Conservation (phyloP, 78 protist genomes). For the slime mould (Dictyostelium discoideum) region DNA sequence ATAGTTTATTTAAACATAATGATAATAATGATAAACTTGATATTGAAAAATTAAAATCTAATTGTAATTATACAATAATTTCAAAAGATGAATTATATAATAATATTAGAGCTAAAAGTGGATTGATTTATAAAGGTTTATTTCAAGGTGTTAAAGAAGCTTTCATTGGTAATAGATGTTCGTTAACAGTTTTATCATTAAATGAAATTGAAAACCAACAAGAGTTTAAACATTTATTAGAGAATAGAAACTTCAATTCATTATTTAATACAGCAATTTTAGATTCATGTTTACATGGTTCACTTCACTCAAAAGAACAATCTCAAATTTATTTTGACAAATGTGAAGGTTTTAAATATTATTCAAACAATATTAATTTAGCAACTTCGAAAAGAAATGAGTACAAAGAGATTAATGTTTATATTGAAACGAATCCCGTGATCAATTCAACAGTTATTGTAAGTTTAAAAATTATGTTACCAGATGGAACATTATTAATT, state of each 20-base stretch:
- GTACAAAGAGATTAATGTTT: too few species aligned
- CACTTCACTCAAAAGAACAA: not conserved
- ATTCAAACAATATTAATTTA: not conserved
- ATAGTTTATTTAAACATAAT: not conserved
- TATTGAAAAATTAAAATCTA: not conserved
- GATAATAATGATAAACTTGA: not conserved
- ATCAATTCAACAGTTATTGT: too few species aligned
- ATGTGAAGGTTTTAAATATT: constrained; percentile 6
- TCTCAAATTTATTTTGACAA: constrained; percentile 16
- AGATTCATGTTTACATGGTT: constrained; percentile 25
- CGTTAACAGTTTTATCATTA: not conserved
- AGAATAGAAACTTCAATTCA: not conserved
- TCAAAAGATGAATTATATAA: constrained; percentile 3
- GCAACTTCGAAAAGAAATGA: too few species aligned
- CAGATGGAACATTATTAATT: too few species aligned
- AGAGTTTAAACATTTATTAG: not conserved
- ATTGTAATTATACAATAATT: constrained; percentile 25
- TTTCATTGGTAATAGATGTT: not conserved
- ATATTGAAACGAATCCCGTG: too few species aligned
- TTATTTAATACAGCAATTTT: constrained; percentile 23
- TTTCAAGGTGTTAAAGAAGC: not conserved
- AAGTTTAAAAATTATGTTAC: too few species aligned
- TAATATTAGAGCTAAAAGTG: not conserved
- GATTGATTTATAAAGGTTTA: not conserved
- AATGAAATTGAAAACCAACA: not conserved